Evolutionary conservation across 306 rosid species (phyloP).

Genomic region (Quercus rubra): DNA sequence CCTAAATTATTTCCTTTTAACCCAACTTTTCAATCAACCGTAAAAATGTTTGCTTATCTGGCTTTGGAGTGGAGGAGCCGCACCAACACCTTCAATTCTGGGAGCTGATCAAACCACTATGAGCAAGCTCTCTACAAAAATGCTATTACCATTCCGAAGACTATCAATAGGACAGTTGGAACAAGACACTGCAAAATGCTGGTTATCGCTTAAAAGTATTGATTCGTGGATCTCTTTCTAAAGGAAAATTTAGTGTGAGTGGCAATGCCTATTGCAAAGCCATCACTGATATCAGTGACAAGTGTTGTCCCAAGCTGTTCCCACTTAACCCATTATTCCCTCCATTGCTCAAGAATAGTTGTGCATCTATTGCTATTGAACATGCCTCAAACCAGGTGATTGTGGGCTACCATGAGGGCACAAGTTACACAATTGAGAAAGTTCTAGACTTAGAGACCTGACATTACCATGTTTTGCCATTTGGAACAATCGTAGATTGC

Average conservation of each 20-base stretch:
- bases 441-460: no score
- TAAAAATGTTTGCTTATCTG: background rate
- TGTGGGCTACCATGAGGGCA: no score
- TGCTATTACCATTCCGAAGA: background rate
- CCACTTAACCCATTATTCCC: background rate
- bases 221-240: no score
- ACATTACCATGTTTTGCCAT: no score
- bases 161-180: background rate
- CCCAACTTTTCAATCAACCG: background rate
- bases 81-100: background rate
- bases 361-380: background rate
- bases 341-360: background rate
- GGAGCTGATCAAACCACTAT: background rate
- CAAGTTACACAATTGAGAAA: no score
- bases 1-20: background rate
- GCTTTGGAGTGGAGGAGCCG: no score
- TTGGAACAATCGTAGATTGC: no score
- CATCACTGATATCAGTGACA: background rate
- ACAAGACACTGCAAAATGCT: background rate
- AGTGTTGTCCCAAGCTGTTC: background rate
- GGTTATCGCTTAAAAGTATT: no score
- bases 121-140: background rate
- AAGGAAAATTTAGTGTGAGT: background rate
- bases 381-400: background rate
- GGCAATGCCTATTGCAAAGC: background rate